Base-by-base conservation (phyloP, 805 yeast species). In the Starmerella floris region DNA sequence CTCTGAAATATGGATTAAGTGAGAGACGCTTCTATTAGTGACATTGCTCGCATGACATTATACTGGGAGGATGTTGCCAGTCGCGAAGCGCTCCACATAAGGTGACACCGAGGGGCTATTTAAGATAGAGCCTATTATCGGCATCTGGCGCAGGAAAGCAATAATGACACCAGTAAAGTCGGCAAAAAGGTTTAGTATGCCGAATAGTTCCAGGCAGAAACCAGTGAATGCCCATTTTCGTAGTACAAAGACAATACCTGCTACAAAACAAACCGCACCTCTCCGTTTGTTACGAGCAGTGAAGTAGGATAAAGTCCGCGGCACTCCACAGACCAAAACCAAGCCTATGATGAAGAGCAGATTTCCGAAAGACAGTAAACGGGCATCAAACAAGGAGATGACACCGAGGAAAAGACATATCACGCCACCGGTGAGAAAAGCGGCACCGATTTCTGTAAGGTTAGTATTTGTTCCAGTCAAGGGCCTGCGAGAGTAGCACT, bases 121-220 rank as follows among this genome's bases (percentile, higher is more conserved):
- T 41, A 91, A 69, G 5, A 85, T 44, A 22, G 93, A 87, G 1
- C 97, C 97, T 47, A 91, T 76, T 45, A 81, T 59, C 2, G 98
- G 98, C 53, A 88, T 61, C 5, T 93, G 79, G 60, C 96, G 71
- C 55, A 88, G 68, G 57, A 91, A 88, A 51, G 83, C 80, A 11
- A 88, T 73, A 36, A 91, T 77, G 11, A 93, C 83, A 22, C 93
- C 84, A 56, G 88, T 82, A 61, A 91, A 87, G 62, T 91, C 97
- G 30, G 85, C 98, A 63, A 91, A 88, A 30, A 88, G 66, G 6
- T 83, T 87, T 46, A 88, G 62, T 22, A 88, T 83, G n/a, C 98
- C 98, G 49, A 87, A 65, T 39, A 79, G 73, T 60, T 88, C 98
- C 31, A 88, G 64, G 2, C 79, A 58, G 56, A 91, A 88, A 8